These are phyloP conservation scores for Rhypophila decipiens DNA, from an alignment of 495 filamentous ascomycete species.

Conservation along the genomic window DNA sequence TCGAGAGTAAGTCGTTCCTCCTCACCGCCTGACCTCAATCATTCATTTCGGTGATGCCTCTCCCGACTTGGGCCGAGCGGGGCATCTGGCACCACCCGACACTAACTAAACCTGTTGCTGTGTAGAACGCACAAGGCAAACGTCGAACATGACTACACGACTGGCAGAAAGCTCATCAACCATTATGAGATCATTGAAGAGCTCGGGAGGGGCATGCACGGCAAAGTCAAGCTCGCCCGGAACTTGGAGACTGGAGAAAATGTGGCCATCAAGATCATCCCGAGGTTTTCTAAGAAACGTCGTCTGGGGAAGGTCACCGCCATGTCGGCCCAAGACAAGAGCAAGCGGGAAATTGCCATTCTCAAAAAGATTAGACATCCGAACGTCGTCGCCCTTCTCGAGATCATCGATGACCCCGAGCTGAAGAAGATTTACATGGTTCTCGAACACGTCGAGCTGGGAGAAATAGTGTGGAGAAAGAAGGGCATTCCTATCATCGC, in stretches of 20 bases:
- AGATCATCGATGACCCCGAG: conserved; percentile 95
- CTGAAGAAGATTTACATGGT: conserved; percentile 98
- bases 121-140: conserved; percentile 78
- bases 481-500: conserved; percentile 74
- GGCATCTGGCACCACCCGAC: conserved; percentile 1
- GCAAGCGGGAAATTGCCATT: conserved; percentile 95
- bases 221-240: conserved; percentile 90
- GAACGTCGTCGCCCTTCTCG: conserved; percentile 88
- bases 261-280: conserved; percentile 97
- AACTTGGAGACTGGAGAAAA: conserved; percentile 70
- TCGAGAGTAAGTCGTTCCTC: conserved; percentile 43
- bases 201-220: conserved; percentile 90
- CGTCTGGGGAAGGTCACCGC: conserved; percentile 69
- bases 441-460: conserved; percentile 85
- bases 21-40: background rate
- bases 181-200: conserved; percentile 95
- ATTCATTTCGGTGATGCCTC: background rate
- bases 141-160: conserved; percentile 77
- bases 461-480: conserved; percentile 90
- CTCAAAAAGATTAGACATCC: conserved; percentile 95
- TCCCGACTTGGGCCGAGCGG: background rate
- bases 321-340: conserved; percentile 73
- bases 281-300: conserved; percentile 85
- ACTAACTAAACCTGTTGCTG: conserved; percentile 9
- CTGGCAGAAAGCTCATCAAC: conserved; percentile 93